phyloP scores from a whole-genome alignment of 768 basidiomycete species.

The Amanita rubescens region DNA sequence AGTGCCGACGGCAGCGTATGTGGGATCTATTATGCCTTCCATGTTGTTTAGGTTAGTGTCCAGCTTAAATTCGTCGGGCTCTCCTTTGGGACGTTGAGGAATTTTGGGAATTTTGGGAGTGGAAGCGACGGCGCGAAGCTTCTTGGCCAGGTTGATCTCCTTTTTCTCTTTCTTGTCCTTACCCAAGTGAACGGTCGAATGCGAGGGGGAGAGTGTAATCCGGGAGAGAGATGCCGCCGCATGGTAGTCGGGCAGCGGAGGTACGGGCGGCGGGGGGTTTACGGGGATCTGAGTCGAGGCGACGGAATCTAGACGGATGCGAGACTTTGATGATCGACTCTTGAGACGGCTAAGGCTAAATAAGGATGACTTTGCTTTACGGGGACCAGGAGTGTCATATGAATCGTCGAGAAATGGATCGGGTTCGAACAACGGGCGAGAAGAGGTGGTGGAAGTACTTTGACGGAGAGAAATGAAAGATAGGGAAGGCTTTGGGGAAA shows the following conservation, averaged over 20 bases:
- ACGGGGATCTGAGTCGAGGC: background rate
- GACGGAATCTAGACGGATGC: slow-evolving; percentile 6
- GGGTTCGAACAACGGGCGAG: slow-evolving; percentile 12
- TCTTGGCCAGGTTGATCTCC: slow-evolving; percentile 5
- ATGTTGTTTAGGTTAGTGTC: slow-evolving; percentile 70
- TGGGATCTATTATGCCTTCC: slow-evolving; percentile 70
- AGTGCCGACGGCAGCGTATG: slow-evolving; percentile 16
- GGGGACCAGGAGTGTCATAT: slow-evolving; percentile 6
- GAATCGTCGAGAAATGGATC: slow-evolving; percentile 3
- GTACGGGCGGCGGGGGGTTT: background rate
- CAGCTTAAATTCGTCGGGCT: slow-evolving; percentile 34
- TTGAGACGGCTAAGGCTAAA: slow-evolving; percentile 6
- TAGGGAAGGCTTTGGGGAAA: slow-evolving; percentile 24
- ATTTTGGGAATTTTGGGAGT: slow-evolving; percentile 25
- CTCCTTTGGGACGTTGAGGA: no score
- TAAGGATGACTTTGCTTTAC: slow-evolving; percentile 5
- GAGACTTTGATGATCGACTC: slow-evolving; percentile 9
- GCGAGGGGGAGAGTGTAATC: slow-evolving; percentile 2
- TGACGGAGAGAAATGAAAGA: slow-evolving; percentile 16
- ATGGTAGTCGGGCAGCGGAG: slow-evolving; percentile 4
- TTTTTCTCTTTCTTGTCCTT: slow-evolving; percentile 11
- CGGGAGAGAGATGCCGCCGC: background rate
- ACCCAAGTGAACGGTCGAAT: background rate
- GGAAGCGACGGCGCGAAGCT: slow-evolving; percentile 11
- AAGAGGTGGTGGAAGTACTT: slow-evolving; percentile 11